phyloP scores from a whole-genome alignment of 768 basidiomycete species.

The Scleroderma citrinum region DNA sequence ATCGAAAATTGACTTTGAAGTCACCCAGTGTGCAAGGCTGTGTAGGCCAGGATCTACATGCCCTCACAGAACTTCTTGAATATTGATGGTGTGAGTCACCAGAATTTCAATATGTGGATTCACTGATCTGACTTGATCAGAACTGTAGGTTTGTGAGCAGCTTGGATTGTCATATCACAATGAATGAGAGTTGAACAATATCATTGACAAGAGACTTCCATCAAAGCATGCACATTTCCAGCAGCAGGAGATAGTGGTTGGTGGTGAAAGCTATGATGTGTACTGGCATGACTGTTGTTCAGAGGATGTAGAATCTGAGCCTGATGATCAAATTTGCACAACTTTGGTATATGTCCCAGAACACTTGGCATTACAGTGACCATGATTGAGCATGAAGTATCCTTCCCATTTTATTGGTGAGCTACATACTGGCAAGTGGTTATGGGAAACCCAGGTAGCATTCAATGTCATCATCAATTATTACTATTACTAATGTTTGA shows the following conservation, averaged over 20 bases:
- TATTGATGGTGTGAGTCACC: constrained; percentile 37
- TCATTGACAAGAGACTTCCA: constrained; percentile 27
- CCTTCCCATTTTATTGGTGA: too few relatives aligned
- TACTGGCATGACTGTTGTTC: too few relatives aligned
- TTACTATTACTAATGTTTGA: too few relatives aligned
- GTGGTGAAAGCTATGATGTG: constrained; percentile 26
- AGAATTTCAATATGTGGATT: background rate
- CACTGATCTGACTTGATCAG: background rate
- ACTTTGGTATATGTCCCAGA: too few relatives aligned
- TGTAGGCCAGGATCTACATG: constrained; percentile 31
- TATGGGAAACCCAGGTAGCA: too few relatives aligned
- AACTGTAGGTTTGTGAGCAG: constrained; percentile 12
- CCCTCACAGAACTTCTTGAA: constrained; percentile 31
- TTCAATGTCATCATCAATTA: too few relatives aligned
- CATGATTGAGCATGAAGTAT: too few relatives aligned
- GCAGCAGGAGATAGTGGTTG: constrained; percentile 22
- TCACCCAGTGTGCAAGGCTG: constrained; percentile 37
- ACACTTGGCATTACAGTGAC: too few relatives aligned
- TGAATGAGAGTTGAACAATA: constrained; percentile 26
- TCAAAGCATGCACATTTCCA: too few relatives aligned
- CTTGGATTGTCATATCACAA: constrained; percentile 31
- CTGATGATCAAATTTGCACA: too few relatives aligned
- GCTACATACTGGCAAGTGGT: too few relatives aligned
- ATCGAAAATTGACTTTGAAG: constrained; percentile 34
- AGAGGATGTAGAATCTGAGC: too few relatives aligned